Evolutionary conservation across 805 yeast genomes (phyloP).

Genomic region (Pichia californica): DNA sequence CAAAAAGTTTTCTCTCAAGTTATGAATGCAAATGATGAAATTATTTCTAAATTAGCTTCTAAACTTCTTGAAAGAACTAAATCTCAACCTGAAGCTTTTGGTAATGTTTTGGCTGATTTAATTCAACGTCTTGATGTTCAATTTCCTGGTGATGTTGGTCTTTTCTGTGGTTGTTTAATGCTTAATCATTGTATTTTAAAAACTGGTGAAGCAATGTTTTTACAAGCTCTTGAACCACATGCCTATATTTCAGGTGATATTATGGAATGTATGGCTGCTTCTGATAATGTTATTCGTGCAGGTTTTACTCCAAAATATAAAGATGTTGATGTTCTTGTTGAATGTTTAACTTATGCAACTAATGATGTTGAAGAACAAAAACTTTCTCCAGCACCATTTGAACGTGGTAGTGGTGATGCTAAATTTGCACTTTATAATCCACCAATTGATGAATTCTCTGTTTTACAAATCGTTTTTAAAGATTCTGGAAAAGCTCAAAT

Average conservation of each 20-base stretch:
- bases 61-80: slow-evolving; percentile 61
- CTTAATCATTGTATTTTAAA: slow-evolving; percentile 79
- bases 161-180: slow-evolving; percentile 91
- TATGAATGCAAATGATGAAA: slow-evolving; percentile 73
- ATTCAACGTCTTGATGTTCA: slow-evolving; percentile 74
- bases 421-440: slow-evolving; percentile 75
- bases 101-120: slow-evolving; percentile 57
- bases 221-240: slow-evolving; percentile 96
- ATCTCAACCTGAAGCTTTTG: slow-evolving; percentile 51
- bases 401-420: slow-evolving; percentile 62
- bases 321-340: slow-evolving; percentile 85
- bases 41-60: slow-evolving; percentile 51
- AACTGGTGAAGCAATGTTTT: slow-evolving; percentile 93
- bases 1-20: slow-evolving; percentile 73
- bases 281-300: slow-evolving; percentile 96
- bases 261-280: slow-evolving; percentile 99
- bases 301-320: slow-evolving; percentile 99
- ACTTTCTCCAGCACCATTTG: slow-evolving; percentile 59
- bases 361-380: slow-evolving; percentile 91
- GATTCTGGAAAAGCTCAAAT: slow-evolving; percentile 47
- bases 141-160: slow-evolving; percentile 90
- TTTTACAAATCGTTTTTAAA: slow-evolving; percentile 70
- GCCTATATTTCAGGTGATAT: slow-evolving; percentile 97
- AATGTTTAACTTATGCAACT: slow-evolving; percentile 83
- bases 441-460: slow-evolving; percentile 94